Conservation (phyloP, 805 yeast species). For the Metschnikowia santaceciliae region DNA sequence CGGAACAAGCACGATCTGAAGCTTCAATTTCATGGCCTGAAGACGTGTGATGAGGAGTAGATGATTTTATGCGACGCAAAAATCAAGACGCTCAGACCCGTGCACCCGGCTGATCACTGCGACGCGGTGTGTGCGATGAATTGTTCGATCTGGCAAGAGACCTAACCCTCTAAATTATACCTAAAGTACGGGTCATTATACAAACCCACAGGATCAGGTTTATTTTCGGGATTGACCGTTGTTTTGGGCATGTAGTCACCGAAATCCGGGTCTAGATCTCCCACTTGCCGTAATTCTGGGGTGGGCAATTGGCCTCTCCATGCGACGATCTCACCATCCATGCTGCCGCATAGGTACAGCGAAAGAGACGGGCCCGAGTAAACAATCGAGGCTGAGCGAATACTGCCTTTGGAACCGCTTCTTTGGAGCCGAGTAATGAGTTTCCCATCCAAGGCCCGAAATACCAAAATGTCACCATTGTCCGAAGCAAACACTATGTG, state of each 20-base stretch:
- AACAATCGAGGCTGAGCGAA: slow-evolving; percentile 50
- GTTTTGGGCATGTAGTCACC: background rate
- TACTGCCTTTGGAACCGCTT: slow-evolving; percentile 35
- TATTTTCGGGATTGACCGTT: background rate
- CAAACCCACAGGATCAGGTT: background rate
- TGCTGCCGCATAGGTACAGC: slow-evolving; percentile 56
- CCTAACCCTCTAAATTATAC: background rate
- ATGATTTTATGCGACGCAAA: background rate
- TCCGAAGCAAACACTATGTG: slow-evolving; percentile 71
- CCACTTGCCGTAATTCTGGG: background rate
- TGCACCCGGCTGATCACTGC: background rate
- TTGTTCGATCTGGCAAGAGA: background rate
- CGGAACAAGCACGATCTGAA: slow-evolving; percentile 35
- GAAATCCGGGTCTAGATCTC: background rate
- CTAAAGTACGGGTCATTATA: slow-evolving; percentile 15
- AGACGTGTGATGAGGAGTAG: background rate
- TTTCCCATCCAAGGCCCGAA: slow-evolving; percentile 57
- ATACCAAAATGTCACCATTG: slow-evolving; percentile 64
- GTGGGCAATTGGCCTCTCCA: slow-evolving; percentile 38
- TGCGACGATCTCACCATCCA: slow-evolving; percentile 59
- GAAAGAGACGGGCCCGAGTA: slow-evolving; percentile 43
- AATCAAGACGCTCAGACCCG: background rate
- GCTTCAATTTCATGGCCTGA: slow-evolving; percentile 24
- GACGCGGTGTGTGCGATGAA: too few species aligned
- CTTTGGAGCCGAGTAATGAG: slow-evolving; percentile 54